Evolutionary conservation across 257 asterid genomes (phyloP).

Genomic region (Gentiana macrophylla): DNA sequence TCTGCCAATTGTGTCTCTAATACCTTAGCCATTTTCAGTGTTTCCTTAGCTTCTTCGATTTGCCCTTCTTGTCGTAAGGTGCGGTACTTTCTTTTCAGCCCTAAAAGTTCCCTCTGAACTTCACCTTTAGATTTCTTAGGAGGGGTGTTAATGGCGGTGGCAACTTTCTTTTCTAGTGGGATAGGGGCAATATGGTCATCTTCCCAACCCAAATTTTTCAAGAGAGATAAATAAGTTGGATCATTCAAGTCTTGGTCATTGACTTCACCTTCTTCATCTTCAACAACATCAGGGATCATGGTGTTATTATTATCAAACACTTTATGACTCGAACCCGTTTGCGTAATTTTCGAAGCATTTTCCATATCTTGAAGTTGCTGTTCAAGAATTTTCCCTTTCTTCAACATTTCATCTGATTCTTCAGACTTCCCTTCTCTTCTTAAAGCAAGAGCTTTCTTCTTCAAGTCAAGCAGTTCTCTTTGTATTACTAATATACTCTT

Average conservation of each 20-base stretch:
- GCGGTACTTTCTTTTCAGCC: constrained; percentile 74
- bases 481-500: constrained; percentile 69
- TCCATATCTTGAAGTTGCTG: constrained; percentile 80
- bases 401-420: constrained; percentile 84
- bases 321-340: constrained; percentile 20
- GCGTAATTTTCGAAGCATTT: constrained; percentile 29
- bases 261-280: constrained; percentile 38
- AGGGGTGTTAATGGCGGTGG: constrained; percentile 3
- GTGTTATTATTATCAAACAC: constrained; percentile 9
- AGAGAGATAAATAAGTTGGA: constrained; percentile 68
- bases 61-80: constrained; percentile 77
- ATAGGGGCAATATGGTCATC: constrained; percentile 41
- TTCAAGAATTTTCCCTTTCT: constrained; percentile 76
- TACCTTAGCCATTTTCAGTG: constrained; percentile 41
- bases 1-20: constrained; percentile 65
- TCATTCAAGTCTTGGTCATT: constrained; percentile 83
- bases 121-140: constrained; percentile 50
- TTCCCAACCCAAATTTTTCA: constrained; percentile 85
- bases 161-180: constrained; percentile 8
- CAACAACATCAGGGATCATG: constrained; percentile 20
- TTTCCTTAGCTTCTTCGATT: constrained; percentile 72
- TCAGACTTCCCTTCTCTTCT: constrained; percentile 73
- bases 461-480: constrained; percentile 73
- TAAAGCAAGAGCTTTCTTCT: constrained; percentile 72
- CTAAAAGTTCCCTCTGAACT: constrained; percentile 72